Percentiles rank a stretch among this genome's conserved stretches.
phyloP scores from a whole-genome alignment of 1,284 basidiomycete genomes.

The Irpex sp. region DNA sequence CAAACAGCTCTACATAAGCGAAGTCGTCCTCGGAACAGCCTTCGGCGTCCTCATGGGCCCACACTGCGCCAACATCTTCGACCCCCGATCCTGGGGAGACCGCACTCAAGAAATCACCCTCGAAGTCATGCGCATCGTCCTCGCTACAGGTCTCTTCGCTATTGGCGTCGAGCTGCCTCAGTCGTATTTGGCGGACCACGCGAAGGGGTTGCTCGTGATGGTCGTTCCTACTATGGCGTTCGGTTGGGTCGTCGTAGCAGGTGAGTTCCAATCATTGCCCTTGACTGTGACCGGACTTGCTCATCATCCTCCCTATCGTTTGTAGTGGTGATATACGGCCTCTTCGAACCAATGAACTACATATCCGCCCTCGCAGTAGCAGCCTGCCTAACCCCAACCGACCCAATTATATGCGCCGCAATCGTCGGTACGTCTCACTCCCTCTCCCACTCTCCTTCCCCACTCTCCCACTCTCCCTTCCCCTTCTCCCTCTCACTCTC shows the following conservation, averaged over 20 bases:
- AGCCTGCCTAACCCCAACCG: constrained; percentile 91
- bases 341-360: constrained; percentile 70
- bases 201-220: constrained; percentile 56
- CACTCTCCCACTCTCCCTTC: neutral
- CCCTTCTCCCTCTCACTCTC: too few species aligned
- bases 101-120: constrained; percentile 63
- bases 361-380: constrained; percentile 82
- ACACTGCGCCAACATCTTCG: constrained; percentile 70
- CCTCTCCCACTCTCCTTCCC: too few species aligned
- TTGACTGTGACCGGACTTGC: too few species aligned
- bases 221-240: constrained; percentile 79
- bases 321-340: constrained; percentile 41
- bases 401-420: constrained; percentile 76
- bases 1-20: constrained; percentile 77
- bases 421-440: constrained; percentile 43
- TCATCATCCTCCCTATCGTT: neutral
- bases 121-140: constrained; percentile 73
- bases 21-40: constrained; percentile 86
- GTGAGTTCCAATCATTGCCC: constrained; percentile 28
- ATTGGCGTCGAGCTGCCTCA: constrained; percentile 73
- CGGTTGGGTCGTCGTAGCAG: constrained; percentile 68
- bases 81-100: constrained; percentile 75
- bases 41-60: constrained; percentile 78
- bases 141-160: constrained; percentile 67
- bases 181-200: constrained; percentile 62